These are phyloP conservation scores for Salix suchowensis DNA, from an alignment of 345 rosid species.

Conservation along the genomic window DNA sequence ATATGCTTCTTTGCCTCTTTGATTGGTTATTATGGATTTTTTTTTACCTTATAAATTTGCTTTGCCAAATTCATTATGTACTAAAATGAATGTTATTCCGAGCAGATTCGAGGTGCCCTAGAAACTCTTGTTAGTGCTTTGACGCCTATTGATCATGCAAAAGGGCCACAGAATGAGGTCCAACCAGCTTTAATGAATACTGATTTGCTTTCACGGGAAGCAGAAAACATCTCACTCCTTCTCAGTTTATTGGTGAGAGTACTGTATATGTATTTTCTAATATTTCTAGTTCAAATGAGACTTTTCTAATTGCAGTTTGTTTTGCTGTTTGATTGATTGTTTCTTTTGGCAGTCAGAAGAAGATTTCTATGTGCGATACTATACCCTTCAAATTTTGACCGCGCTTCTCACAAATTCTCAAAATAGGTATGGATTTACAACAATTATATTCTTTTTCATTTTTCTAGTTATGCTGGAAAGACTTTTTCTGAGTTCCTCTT, in stretches of 20 bases:
- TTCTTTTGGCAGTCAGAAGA: conserved; percentile 72
- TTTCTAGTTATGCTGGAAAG: conserved; percentile 20
- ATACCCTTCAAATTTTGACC: conserved; percentile 90
- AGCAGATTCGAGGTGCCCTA: conserved; percentile 86
- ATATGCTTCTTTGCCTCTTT: background rate
- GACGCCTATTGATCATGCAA: conserved; percentile 78
- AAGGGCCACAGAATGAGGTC: conserved; percentile 66
- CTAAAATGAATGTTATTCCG: background rate
- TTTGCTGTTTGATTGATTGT: background rate
- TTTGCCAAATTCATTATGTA: background rate
- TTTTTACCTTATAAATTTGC: background rate
- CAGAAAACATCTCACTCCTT: conserved; percentile 88
- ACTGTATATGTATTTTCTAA: background rate
- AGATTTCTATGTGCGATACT: conserved; percentile 91
- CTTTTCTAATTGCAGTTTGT: background rate
- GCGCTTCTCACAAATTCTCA: conserved; percentile 89
- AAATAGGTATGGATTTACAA: conserved; percentile 55
- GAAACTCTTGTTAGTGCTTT: conserved; percentile 92
- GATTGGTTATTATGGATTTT: background rate
- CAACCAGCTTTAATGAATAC: conserved; percentile 94
- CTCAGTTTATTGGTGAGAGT: conserved; percentile 76
- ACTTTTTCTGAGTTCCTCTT: conserved; percentile 43
- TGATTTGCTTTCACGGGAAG: conserved; percentile 88
- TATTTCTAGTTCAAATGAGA: background rate
- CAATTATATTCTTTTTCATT: background rate